Conservation (phyloP, 2,329 filamentous ascomycete genomes). For the Fusarium buxicola region DNA sequence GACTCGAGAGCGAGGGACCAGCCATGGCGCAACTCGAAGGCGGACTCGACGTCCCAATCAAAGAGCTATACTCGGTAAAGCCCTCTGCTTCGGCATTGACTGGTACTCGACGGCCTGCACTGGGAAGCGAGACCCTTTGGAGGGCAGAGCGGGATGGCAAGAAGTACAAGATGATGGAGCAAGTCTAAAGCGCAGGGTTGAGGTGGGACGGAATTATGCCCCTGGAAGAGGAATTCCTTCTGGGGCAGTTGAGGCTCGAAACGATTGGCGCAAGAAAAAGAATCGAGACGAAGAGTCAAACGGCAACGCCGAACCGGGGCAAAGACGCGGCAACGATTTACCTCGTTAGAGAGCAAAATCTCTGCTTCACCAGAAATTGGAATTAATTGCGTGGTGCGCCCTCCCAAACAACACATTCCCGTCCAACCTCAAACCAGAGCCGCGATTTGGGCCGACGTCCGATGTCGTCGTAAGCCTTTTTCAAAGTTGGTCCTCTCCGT, state of each 20-base stretch:
- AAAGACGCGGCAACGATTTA: no score
- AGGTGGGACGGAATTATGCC: no score
- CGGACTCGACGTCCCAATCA: slow-evolving; percentile 5
- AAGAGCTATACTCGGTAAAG: slow-evolving; percentile 2
- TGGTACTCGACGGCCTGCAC: neutral
- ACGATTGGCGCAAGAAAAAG: neutral
- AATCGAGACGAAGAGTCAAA: neutral
- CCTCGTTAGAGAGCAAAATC: no score
- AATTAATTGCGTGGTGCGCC: slow-evolving; percentile 10
- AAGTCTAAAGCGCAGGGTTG: no score
- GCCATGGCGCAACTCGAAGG: slow-evolving; percentile 45
- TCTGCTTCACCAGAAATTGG: neutral
- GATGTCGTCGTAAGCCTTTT: slow-evolving; percentile 37
- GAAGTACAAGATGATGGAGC: no score
- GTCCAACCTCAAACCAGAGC: neutral
- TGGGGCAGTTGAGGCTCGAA: no score
- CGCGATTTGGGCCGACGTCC: slow-evolving; percentile 17
- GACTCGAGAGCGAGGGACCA: slow-evolving; percentile 46
- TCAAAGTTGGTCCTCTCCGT: neutral
- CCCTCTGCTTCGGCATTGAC: slow-evolving; percentile 8
- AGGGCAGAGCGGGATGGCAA: no score
- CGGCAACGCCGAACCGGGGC: neutral
- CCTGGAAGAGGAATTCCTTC: no score
- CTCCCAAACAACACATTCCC: neutral
- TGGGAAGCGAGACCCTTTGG: no score